Conservation (phyloP, 2,329 filamentous ascomycete genomes). For the Phaeosphaeriaceae sp. region DNA sequence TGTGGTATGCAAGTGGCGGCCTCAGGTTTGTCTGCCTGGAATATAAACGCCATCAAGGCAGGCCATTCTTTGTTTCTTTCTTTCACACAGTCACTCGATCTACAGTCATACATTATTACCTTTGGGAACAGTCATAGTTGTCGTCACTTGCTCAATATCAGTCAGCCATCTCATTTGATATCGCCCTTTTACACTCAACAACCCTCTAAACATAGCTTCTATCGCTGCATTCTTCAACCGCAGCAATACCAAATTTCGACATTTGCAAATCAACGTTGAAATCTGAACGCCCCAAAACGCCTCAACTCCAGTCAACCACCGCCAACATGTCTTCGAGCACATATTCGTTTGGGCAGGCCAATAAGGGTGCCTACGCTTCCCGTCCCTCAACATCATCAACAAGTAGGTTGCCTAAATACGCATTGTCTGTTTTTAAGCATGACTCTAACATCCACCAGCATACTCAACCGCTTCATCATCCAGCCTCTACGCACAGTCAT, state of each 20-base stretch:
- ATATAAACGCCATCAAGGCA: constrained; percentile 31
- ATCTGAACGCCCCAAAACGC: constrained; percentile 15
- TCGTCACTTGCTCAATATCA: constrained; percentile 16
- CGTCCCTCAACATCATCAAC: constrained; percentile 35
- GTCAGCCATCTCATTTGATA: constrained; percentile 17
- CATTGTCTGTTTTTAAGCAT: neutral
- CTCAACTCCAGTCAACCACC: constrained; percentile 24
- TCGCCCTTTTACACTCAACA: neutral
- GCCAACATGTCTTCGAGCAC: constrained; percentile 33
- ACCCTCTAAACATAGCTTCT: constrained; percentile 7
- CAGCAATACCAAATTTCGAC: neutral
- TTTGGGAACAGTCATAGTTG: constrained; percentile 8
- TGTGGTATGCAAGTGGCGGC: constrained; percentile 27
- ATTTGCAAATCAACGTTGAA: constrained; percentile 17
- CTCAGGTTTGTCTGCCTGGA: constrained; percentile 42
- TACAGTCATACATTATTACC: constrained; percentile 20
- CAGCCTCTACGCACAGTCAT: constrained; percentile 35
- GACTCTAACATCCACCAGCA: constrained; percentile 18
- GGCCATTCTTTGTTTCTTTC: constrained; percentile 18
- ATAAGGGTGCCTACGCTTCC: constrained; percentile 29
- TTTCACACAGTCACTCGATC: constrained; percentile 7
- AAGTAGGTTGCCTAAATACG: constrained; percentile 24
- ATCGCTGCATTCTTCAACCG: constrained; percentile 1
- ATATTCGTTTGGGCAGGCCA: constrained; percentile 25
- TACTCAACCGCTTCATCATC: constrained; percentile 27